A percentile compares a stretch with the other conserved stretches of the same genome.
Conservation (phyloP, 352 stramenopile genomes). For the Phytophthora hibernalis region DNA sequence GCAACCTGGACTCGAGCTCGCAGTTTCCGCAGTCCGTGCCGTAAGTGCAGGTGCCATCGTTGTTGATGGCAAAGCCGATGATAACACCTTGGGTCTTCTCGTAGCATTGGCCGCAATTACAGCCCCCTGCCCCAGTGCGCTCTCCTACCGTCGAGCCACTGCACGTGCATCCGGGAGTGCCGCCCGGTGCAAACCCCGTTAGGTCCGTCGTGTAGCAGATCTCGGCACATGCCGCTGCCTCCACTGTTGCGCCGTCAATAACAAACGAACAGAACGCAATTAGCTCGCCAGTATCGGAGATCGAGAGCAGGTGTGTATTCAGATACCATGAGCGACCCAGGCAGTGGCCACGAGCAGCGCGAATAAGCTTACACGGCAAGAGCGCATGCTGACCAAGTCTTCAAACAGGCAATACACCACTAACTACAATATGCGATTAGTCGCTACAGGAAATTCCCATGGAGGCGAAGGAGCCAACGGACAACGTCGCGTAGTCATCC, state of each 20-base stretch:
- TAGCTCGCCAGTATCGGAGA: constrained; percentile 1
- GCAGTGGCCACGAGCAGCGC: constrained; percentile 13
- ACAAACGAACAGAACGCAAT: constrained; percentile 5
- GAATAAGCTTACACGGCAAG: constrained; percentile 12
- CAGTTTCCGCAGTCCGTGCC: constrained; percentile 41
- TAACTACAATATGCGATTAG: too few relatives aligned
- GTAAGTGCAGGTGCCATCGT: constrained; percentile 36
- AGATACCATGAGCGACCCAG: constrained; percentile 14
- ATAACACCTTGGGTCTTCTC: constrained; percentile 31
- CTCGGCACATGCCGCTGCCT: constrained; percentile 30
- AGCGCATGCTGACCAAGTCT: constrained; percentile 22
- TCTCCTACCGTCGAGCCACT: constrained; percentile 31
- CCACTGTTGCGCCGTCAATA: constrained; percentile 10
- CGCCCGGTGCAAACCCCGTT: constrained; percentile 46
- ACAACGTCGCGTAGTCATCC: constrained; percentile 20
- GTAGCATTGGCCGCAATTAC: constrained; percentile 57
- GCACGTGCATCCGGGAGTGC: constrained; percentile 39
- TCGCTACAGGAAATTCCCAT: not conserved
- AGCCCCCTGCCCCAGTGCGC: constrained; percentile 31
- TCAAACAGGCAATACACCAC: constrained; percentile 22
- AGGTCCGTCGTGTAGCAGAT: constrained; percentile 48
- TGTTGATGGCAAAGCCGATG: constrained; percentile 38
- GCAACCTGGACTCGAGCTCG: constrained; percentile 15
- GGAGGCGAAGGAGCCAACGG: constrained; percentile 11
- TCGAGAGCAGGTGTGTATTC: not conserved